A percentile compares a stretch with the other conserved stretches of the same genome.
These are phyloP conservation scores for Ascochyta fabae DNA, from an alignment of 2,329 filamentous ascomycete species.

Conservation along the genomic window DNA sequence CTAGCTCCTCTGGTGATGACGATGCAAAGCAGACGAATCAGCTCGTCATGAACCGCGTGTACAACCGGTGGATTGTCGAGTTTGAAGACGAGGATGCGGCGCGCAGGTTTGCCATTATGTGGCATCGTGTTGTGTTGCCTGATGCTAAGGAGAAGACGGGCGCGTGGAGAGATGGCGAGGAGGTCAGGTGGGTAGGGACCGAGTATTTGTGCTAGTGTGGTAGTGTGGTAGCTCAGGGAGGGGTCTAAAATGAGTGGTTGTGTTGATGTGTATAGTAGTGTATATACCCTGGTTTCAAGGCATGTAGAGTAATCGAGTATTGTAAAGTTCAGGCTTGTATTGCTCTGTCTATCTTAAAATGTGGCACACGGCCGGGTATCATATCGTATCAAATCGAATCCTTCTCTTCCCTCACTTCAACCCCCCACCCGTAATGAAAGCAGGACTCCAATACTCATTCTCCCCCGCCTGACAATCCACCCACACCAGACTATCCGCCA, in stretches of 20 bases:
- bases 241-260: no score
- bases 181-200: conserved; percentile 52
- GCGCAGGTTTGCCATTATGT: conserved; percentile 58
- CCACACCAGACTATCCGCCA: conserved; percentile 91
- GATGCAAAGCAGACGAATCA: conserved; percentile 25
- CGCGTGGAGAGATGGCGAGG: conserved; percentile 42
- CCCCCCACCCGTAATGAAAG: conserved; percentile 63
- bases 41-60: conserved; percentile 46
- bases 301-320: not conserved
- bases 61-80: conserved; percentile 60
- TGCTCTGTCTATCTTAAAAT: no score
- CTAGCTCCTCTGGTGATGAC: conserved; percentile 10
- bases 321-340: no score
- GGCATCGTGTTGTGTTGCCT: conserved; percentile 59
- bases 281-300: not conserved
- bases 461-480: conserved; percentile 85
- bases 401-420: not conserved
- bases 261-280: no score
- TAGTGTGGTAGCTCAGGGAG: not conserved
- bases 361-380: conserved; percentile 22
- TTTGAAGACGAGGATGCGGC: conserved; percentile 64
- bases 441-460: conserved; percentile 92
- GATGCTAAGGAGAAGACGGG: conserved; percentile 15
- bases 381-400: not conserved
- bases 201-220: conserved; percentile 58